Evolutionary conservation across 208 protist species (phyloP), one percentile per base, ranked within the genome.

Genomic region (Acanthamoeba lenticulata): DNA sequence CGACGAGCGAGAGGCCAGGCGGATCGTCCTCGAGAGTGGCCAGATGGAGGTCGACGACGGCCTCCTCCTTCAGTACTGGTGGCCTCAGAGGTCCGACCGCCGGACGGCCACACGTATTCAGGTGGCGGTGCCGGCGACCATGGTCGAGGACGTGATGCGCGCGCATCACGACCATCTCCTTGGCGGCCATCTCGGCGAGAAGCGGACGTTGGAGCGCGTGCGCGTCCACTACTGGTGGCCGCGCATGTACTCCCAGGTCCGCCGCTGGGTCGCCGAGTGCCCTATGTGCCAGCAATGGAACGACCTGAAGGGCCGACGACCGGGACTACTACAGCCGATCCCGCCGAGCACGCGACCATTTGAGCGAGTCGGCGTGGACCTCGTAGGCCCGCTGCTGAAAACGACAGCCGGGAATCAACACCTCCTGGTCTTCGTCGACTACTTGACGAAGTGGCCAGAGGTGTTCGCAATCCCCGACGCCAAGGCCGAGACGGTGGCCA

Each of bases 391-490:
- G 11, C 77, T 95, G 3, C 52, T 7, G 0, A 1, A 17, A 44
- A 57, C 52, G 27, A 47, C 4, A 0, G 2, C 29, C 19, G 85
- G 94, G 3, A 95, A 95, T 77, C 21, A 15, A 44, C 60, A 93
- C 49, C 24, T 95, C 9, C 3, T 91, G 0, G 42, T 91, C 49
- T 94, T 94, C 57, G 29, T 74, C 15, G 55, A 92, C 44, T 92
- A 92, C n/a, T 27, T 92, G 42, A 94, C 88, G 29, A 81, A 93
- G 45, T 95, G 65, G 65, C 24, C 42, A 21, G 69, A 88, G 29
- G 65, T 38, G 2, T 45, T 90, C 1, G 17, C 45, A 1, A 52
- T 86, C 15, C 62, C 62, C 15, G 24, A 92, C 42, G 9, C 2
- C 45, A 45, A 44, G 29, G 45, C 95, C 19, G 7, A 13, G 1